A percentile compares a stretch with the other conserved stretches of the same genome.
Conservation (phyloP, 257 asterid genomes). For the Nicotiana benthamiana region DNA sequence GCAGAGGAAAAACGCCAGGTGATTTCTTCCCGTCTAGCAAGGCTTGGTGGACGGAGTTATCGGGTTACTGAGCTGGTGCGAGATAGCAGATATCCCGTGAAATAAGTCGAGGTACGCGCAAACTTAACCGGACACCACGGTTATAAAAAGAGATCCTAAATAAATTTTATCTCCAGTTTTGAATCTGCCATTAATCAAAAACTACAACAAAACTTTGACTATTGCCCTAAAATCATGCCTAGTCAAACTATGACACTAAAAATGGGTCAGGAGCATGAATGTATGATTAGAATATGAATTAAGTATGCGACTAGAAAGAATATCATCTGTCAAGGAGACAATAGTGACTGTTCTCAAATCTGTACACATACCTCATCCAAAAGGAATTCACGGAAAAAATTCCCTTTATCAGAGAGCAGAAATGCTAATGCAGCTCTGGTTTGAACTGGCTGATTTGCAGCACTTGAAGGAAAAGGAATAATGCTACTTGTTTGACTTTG, state of each 20-base stretch:
- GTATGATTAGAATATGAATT: not conserved
- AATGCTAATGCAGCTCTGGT: conserved; percentile 93
- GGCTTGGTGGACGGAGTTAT: too few species aligned
- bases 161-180: not conserved
- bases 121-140: too few species aligned
- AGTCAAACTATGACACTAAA: not conserved
- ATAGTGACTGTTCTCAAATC: not conserved
- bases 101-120: too few species aligned
- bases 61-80: too few species aligned
- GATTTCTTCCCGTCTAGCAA: too few species aligned
- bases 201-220: not conserved
- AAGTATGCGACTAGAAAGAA: not conserved
- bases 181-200: not conserved
- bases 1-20: too few species aligned
- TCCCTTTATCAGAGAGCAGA: conserved; percentile 86
- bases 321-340: not conserved
- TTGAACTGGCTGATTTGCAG: conserved; percentile 58
- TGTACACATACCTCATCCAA: conserved; percentile 74
- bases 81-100: too few species aligned
- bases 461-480: conserved; percentile 32
- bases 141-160: too few species aligned
- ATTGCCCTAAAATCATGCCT: not conserved
- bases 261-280: not conserved
- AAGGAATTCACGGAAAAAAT: conserved; percentile 86
- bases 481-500: conserved; percentile 44